Evolutionary conservation across 2,329 filamentous ascomycete genomes (phyloP).

Genomic region (Xylariaceae sp.): DNA sequence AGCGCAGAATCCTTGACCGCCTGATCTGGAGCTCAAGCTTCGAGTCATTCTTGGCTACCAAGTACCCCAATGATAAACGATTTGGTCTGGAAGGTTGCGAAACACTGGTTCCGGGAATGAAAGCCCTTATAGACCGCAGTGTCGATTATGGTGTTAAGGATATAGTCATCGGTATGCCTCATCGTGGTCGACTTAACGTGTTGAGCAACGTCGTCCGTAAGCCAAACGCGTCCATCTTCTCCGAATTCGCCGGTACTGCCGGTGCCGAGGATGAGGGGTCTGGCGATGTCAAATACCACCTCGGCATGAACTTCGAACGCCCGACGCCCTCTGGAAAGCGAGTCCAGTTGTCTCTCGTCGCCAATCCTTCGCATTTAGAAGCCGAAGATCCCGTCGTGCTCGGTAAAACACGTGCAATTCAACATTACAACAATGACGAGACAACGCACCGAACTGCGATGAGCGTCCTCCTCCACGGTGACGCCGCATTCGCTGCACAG

Average conservation of each 20-base stretch:
- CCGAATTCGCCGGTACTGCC: constrained; percentile 85
- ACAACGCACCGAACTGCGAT: constrained; percentile 83
- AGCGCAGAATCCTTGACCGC: constrained; percentile 93
- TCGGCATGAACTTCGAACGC: constrained; percentile 99
- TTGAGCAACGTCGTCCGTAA: constrained; percentile 98
- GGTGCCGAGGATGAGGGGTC: constrained; percentile 93
- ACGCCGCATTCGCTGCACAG: constrained; percentile 93
- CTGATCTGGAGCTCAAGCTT: constrained; percentile 99
- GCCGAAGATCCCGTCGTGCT: constrained; percentile 97
- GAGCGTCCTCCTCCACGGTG: constrained; percentile 93
- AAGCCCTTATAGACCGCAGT: constrained; percentile 95
- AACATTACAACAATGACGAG: constrained; percentile 99
- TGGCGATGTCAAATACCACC: constrained; percentile 98
- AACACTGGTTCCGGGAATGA: constrained; percentile 97
- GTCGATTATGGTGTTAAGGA: constrained; percentile 99
- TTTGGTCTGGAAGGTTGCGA: constrained; percentile 98
- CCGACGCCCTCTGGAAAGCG: constrained; percentile 97
- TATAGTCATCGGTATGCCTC: constrained; percentile 98
- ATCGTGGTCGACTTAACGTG: constrained; percentile 96
- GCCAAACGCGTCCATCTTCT: constrained; percentile 99
- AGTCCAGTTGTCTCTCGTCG: constrained; percentile 96
- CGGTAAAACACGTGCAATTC: constrained; percentile 94
- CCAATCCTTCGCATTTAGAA: constrained; percentile 97
- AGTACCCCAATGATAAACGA: constrained; percentile 99
- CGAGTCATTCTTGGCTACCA: constrained; percentile 89